Evolutionary conservation across 345 rosid genomes (phyloP).

Genomic region (Microthlaspi erraticum): DNA sequence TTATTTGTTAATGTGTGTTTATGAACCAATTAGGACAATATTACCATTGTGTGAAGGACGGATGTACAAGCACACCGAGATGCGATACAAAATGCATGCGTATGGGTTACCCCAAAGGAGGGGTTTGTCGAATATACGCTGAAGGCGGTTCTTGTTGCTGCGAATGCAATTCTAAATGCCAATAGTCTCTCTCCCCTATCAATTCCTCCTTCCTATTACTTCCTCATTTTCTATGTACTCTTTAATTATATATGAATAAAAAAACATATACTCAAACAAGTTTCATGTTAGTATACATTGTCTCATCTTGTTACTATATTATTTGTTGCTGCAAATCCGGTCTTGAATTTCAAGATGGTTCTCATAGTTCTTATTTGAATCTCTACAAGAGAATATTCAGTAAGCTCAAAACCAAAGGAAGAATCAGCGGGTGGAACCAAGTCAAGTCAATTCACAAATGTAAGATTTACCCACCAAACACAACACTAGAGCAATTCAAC

Average conservation of each 20-base stretch:
- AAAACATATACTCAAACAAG: not conserved
- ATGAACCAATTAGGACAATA: constrained; percentile 25
- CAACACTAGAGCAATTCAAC: no score
- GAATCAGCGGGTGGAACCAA: not conserved
- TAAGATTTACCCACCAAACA: constrained; percentile 10
- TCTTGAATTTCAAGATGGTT: no score
- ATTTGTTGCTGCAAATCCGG: no score
- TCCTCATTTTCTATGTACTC: not conserved
- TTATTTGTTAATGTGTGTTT: not conserved
- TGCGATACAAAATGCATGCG: constrained; percentile 18
- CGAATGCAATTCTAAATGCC: constrained; percentile 15
- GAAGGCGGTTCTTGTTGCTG: constrained; percentile 30
- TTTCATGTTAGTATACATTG: not conserved
- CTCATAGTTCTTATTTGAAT: not conserved
- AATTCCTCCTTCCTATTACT: not conserved
- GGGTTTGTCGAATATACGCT: constrained; percentile 16
- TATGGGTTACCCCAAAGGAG: constrained; percentile 30
- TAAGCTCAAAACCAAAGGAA: not conserved
- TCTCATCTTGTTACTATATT: no score
- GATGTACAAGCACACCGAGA: constrained; percentile 3
- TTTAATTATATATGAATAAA: constrained; percentile 4
- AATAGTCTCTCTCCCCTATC: not conserved
- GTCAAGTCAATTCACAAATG: not conserved
- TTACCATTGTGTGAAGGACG: constrained; percentile 13
- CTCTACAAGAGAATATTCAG: not conserved